phyloP scores from a whole-genome alignment of 257 asterid species.

The Echites panduratus region DNA sequence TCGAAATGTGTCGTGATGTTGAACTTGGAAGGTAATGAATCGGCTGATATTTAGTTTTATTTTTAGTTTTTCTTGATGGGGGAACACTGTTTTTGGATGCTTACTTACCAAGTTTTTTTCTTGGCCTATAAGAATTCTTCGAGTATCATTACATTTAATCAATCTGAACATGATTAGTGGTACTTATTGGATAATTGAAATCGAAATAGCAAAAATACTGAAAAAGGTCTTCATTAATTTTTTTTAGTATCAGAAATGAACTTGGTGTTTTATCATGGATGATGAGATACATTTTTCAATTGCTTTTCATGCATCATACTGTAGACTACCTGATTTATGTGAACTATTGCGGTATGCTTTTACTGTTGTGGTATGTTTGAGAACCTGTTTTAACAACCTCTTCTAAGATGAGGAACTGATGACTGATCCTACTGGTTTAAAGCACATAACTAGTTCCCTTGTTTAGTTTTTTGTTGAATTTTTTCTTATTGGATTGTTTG shows the following conservation, averaged over 20 bases:
- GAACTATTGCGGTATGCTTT: neutral
- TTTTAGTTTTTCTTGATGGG: too few species aligned
- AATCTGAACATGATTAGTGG: neutral
- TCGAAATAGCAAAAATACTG: too few species aligned
- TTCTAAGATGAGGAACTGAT: neutral
- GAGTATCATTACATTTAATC: neutral
- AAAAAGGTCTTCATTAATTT: neutral
- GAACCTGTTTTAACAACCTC: neutral
- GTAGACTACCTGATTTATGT: neutral
- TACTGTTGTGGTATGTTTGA: neutral
- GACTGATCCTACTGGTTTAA: neutral
- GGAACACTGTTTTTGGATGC: too few species aligned
- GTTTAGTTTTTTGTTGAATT: neutral
- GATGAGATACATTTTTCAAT: neutral
- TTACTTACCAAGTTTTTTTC: too few species aligned
- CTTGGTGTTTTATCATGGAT: neutral
- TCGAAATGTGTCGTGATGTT: too few species aligned
- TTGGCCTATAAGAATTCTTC: too few species aligned
- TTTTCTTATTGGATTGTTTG: neutral
- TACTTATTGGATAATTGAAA: neutral
- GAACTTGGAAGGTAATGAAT: too few species aligned
- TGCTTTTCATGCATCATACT: neutral
- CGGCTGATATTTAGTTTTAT: too few species aligned
- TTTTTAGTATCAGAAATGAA: neutral
- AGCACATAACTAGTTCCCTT: neutral